Percentiles rank a stretch among this genome's conserved stretches.
Conservation (phyloP, 192 early-diverging fungal species). For the Umbelopsis isabellina region DNA sequence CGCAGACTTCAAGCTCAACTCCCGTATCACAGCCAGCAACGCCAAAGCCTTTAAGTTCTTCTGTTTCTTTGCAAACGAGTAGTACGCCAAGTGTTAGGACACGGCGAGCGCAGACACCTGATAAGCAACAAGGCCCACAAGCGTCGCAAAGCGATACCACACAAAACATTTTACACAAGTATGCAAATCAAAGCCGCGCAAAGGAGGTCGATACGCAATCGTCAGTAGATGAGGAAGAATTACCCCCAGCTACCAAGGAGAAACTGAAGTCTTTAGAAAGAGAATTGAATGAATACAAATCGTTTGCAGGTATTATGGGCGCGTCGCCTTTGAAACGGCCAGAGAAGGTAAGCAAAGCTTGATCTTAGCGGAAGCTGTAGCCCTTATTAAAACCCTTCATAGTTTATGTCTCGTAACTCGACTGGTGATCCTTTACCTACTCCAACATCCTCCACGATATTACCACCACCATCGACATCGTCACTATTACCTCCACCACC, state of each 20-base stretch:
- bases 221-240: constrained; percentile 17
- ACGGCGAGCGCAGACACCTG: background rate
- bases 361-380: too few species aligned
- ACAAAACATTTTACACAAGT: constrained; percentile 9
- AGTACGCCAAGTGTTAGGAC: constrained; percentile 9
- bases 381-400: background rate
- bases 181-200: background rate
- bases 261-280: constrained; percentile 36
- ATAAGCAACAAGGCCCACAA: constrained; percentile 12
- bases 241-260: constrained; percentile 32
- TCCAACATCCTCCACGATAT: constrained; percentile 31
- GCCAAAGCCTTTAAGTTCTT: background rate
- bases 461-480: constrained; percentile 16
- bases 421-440: constrained; percentile 36
- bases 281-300: constrained; percentile 32
- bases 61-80: constrained; percentile 3
- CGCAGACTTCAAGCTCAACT: background rate
- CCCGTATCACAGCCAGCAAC: background rate
- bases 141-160: constrained; percentile 17
- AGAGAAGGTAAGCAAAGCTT: background rate
- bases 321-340: constrained; percentile 9
- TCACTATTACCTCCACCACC: constrained; percentile 26
- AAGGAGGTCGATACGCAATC: background rate
- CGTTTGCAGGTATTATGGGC: background rate
- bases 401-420: constrained; percentile 16